These are phyloP conservation scores for Fragosphaeria purpurea DNA, from an alignment of 2,329 filamentous ascomycete genomes.

Conservation along the genomic window DNA sequence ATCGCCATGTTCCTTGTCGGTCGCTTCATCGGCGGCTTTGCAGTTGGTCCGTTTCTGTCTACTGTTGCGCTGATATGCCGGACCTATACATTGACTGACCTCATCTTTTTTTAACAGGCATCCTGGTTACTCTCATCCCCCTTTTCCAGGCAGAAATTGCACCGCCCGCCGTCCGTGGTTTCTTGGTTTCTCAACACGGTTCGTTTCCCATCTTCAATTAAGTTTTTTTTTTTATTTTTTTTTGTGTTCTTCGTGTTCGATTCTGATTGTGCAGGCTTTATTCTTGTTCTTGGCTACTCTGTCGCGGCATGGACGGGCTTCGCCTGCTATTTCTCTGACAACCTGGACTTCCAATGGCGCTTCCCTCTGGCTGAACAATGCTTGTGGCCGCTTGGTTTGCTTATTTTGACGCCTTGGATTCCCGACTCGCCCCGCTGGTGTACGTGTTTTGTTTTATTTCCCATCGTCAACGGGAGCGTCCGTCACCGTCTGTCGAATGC, in stretches of 20 bases:
- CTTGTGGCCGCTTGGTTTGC: constrained; percentile 26
- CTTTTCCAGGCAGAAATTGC: constrained; percentile 25
- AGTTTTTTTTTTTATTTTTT: too few species aligned
- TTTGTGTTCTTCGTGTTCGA: too few species aligned
- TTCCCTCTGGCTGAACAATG: constrained; percentile 32
- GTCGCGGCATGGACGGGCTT: constrained; percentile 24
- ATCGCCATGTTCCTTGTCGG: constrained; percentile 14
- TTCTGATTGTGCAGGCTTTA: not conserved
- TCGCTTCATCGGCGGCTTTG: constrained; percentile 32
- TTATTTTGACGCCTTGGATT: constrained; percentile 10
- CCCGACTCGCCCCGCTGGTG: too few species aligned
- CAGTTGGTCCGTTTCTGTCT: constrained; percentile 18
- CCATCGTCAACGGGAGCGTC: too few species aligned
- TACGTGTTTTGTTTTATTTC: too few species aligned
- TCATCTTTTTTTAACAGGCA: not conserved
- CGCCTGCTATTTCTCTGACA: constrained; percentile 22
- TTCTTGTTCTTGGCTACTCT: not conserved
- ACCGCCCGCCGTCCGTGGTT: constrained; percentile 14
- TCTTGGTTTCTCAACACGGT: constrained; percentile 21
- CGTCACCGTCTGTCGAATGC: too few species aligned
- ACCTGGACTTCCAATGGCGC: constrained; percentile 26
- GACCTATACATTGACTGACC: too few species aligned
- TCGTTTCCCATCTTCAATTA: too few species aligned
- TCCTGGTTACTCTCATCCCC: constrained; percentile 14
- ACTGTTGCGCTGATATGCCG: too few species aligned